A percentile compares a stretch with the other conserved stretches of the same genome.
These are phyloP conservation scores for Phytopythium montanum DNA, from an alignment of 352 stramenopile genomes.

Conservation along the genomic window DNA sequence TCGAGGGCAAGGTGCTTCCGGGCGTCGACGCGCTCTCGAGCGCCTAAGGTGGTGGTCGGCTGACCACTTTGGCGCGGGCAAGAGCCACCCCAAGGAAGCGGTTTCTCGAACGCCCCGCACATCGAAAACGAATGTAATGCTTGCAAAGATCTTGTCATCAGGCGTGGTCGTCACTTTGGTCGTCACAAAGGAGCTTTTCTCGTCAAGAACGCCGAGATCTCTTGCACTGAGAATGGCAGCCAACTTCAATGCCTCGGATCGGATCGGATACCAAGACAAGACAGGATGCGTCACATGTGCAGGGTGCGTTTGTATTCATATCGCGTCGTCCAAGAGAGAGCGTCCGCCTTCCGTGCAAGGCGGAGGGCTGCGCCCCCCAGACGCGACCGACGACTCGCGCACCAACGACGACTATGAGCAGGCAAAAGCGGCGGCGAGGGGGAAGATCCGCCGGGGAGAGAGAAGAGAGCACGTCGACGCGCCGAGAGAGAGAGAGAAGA, in stretches of 20 bases:
- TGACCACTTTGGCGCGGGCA: too few species aligned
- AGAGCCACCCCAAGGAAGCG: too few species aligned
- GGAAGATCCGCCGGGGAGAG: neutral
- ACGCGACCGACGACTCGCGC: neutral
- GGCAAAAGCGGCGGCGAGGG: neutral
- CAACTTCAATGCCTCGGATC: neutral
- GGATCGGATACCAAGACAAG: neutral
- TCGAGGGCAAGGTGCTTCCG: slow-evolving; percentile 98
- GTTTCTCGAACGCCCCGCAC: too few species aligned
- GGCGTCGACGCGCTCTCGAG: slow-evolving; percentile 94
- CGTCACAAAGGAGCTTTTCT: too few species aligned
- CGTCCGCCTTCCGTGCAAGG: neutral
- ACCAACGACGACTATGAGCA: neutral
- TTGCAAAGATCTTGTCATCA: too few species aligned
- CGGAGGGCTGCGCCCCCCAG: neutral
- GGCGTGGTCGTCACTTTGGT: too few species aligned
- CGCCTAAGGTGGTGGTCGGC: slow-evolving; percentile 30
- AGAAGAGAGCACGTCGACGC: neutral
- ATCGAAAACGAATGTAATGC: too few species aligned
- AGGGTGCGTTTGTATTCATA: too few species aligned
- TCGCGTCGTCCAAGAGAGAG: too few species aligned
- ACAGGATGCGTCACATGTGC: neutral
- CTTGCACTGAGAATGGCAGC: neutral
- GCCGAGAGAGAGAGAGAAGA: slow-evolving; percentile 1
- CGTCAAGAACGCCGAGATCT: neutral